These are phyloP conservation scores for Sugiyamaella boreocaroliniensis DNA, from an alignment of 805 yeast species.

Conservation along the genomic window DNA sequence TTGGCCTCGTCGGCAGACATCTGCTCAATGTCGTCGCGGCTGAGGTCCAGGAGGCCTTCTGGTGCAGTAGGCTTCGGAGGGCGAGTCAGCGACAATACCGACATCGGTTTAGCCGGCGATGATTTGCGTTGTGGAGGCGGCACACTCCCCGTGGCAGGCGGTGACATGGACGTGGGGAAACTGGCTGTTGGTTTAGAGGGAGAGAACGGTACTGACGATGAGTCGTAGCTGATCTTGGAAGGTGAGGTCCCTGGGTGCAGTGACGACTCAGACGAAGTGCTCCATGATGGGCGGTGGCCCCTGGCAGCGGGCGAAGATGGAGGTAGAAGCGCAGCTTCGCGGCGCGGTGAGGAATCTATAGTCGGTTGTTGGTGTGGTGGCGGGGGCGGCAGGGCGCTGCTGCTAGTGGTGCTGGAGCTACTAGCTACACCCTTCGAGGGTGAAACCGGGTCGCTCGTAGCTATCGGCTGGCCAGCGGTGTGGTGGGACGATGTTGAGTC, in stretches of 20 bases:
- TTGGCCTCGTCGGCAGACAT: conserved; percentile 3
- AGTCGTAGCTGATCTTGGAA: not conserved
- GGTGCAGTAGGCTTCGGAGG: conserved; percentile 1
- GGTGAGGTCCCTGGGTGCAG: not conserved
- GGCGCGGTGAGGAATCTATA: not conserved
- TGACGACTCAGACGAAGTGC: conserved; percentile 1
- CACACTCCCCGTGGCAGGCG: not conserved
- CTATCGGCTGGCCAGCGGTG: not conserved
- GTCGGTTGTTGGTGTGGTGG: not conserved
- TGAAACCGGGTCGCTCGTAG: not conserved
- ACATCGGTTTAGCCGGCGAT: no score
- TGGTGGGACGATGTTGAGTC: not conserved
- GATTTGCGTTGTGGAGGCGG: not conserved
- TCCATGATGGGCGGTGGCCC: conserved; percentile 1
- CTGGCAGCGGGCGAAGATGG: not conserved
- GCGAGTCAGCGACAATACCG: not conserved
- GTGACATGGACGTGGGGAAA: not conserved
- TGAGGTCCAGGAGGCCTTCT: not conserved
- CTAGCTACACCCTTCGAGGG: not conserved
- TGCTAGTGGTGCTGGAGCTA: not conserved
- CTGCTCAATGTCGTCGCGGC: conserved; percentile 2
- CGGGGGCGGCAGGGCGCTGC: not conserved
- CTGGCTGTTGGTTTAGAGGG: not conserved
- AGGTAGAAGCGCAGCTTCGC: not conserved
- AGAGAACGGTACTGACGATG: not conserved